phyloP scores from a whole-genome alignment of 306 rosid genomes.

The Crataegus laevigata region DNA sequence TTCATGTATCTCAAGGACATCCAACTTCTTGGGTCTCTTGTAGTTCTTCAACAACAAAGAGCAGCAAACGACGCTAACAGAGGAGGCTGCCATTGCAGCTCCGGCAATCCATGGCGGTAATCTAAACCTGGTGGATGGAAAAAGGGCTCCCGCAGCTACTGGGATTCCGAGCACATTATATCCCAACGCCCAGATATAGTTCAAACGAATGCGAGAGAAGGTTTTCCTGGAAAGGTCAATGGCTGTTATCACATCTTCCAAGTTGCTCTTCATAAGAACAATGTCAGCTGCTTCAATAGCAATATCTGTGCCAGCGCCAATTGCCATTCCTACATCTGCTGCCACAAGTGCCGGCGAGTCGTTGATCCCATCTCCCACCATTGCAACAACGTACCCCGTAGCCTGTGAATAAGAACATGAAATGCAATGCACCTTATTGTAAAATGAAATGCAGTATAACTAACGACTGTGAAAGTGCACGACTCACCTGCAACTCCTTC shows the following conservation, averaged over 20 bases:
- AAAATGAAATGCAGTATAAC: neutral
- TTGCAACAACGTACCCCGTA: slow-evolving; percentile 55
- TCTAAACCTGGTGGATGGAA: slow-evolving; percentile 51
- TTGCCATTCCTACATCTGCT: slow-evolving; percentile 83
- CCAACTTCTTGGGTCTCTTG: slow-evolving; percentile 55
- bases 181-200: slow-evolving; percentile 77
- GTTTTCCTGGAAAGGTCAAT: slow-evolving; percentile 73
- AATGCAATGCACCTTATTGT: neutral
- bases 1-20: slow-evolving; percentile 38
- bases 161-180: slow-evolving; percentile 74
- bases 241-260: slow-evolving; percentile 72
- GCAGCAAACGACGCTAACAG: slow-evolving; percentile 79
- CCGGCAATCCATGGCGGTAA: slow-evolving; percentile 95
- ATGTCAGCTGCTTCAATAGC: slow-evolving; percentile 94
- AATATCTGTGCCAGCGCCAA: slow-evolving; percentile 83
- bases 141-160: slow-evolving; percentile 64
- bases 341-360: slow-evolving; percentile 85
- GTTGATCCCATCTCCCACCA: slow-evolving; percentile 89
- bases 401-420: slow-evolving; percentile 23
- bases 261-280: slow-evolving; percentile 73
- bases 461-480: neutral
- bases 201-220: slow-evolving; percentile 50
- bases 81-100: slow-evolving; percentile 94
- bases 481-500: slow-evolving; percentile 61
- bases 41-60: slow-evolving; percentile 63